Evolutionary conservation across 352 stramenopile species (phyloP), one percentile per base, ranked within the genome.

Genomic region (Phytopythium litorale): DNA sequence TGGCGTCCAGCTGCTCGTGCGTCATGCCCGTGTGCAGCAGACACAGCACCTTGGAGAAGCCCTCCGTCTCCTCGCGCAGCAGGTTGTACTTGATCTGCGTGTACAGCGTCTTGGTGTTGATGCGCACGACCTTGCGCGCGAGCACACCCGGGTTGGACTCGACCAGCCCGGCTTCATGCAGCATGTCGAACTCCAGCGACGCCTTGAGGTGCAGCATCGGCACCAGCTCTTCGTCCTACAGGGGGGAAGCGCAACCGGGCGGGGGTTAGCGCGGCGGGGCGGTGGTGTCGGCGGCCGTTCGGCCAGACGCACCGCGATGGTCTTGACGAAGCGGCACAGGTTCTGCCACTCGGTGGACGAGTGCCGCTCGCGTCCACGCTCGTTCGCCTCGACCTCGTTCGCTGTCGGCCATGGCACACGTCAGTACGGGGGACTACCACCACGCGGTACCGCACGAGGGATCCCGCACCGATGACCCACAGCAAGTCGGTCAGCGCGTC

Each of bases 81-180:
- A 99, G 70, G 69, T 99, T 99, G 70, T 98, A 99, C 73, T 98
- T 98, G 72, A 95, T 84, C 71, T 99, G 96, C 35, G 89, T 91
- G 67, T 99, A 99, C 60, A 92, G 73, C 32, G 77, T 92, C 67
- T 92, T 92, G 46, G 86, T 95, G 64, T 95, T 95, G 58, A 92
- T 89, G 21, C 86, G 84, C 23, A 95, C 68, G 70, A 91, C 73
- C 61, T 92, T 93, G 66, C 86, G 89, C 16, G 57, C 67, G 66
- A 92, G 72, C n/a, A 76, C 50, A 9, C 70, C 64, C 11, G 82
- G 82, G 33, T 91, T 70, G 0, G 54, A 70, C 0, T 63, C 65
- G 33, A 76, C 63, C 40, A 95, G 70, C 3, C 81, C 82, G 0
- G 83, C 84, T 38, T 82, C 70, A 56, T 92, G 83, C 33, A 95